Percentiles rank a stretch among this genome's conserved stretches.
phyloP scores from a whole-genome alignment of 1,139 yeast genomes.

The Tardiomyces digboiensis region DNA sequence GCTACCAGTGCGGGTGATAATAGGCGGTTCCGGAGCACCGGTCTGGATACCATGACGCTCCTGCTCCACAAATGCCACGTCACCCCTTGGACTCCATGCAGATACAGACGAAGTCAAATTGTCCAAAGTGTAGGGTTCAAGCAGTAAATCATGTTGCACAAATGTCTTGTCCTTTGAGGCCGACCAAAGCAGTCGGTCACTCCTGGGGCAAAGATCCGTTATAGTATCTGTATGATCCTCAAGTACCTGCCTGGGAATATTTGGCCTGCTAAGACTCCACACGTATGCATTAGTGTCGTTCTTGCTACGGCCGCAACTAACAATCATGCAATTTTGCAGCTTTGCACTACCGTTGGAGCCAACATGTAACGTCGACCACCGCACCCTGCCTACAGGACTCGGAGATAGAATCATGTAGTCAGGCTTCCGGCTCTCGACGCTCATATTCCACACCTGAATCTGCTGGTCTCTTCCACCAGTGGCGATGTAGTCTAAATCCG shows the following conservation, averaged over 20 bases:
- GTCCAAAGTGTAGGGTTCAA: conserved; percentile 42
- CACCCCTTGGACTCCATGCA: conserved; percentile 48
- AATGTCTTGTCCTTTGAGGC: conserved; percentile 44
- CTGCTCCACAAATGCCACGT: conserved; percentile 15
- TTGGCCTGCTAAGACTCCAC: conserved; percentile 65
- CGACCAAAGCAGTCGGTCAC: conserved; percentile 42
- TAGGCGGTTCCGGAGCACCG: background rate
- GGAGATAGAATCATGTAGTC: conserved; percentile 67
- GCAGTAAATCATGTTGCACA: conserved; percentile 46
- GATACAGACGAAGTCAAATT: conserved; percentile 43
- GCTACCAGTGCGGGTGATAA: conserved; percentile 1
- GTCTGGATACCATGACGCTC: background rate
- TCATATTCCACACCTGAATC: conserved; percentile 69
- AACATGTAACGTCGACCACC: conserved; percentile 38
- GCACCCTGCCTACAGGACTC: conserved; percentile 64
- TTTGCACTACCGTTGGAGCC: background rate
- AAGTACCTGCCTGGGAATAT: conserved; percentile 61
- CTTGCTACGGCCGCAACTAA: conserved; percentile 1
- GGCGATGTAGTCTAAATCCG: conserved; percentile 67
- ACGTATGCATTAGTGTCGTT: conserved; percentile 54
- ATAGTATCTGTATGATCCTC: conserved; percentile 42
- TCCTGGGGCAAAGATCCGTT: conserved; percentile 42
- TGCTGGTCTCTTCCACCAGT: conserved; percentile 93
- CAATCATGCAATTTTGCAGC: background rate
- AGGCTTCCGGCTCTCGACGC: conserved; percentile 39